A percentile compares a stretch with the other conserved stretches of the same genome.
Conservation (phyloP, 345 rosid species). For the Salix suchowensis region DNA sequence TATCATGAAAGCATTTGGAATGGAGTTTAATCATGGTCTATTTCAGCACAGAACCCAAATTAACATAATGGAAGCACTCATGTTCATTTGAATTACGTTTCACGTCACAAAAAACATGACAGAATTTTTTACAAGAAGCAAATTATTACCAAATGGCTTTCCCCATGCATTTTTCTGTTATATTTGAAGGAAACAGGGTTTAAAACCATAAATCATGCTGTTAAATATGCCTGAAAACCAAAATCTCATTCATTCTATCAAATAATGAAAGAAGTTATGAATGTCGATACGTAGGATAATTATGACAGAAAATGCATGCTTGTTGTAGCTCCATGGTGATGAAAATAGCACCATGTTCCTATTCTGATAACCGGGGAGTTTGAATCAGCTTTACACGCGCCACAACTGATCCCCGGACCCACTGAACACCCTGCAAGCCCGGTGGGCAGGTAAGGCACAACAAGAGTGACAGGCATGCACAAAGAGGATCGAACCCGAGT, state of each 20-base stretch:
- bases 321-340: neutral
- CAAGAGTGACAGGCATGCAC: no score
- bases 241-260: neutral
- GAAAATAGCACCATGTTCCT: no score
- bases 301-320: neutral
- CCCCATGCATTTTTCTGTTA: neutral
- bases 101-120: neutral
- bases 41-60: neutral
- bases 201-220: no score
- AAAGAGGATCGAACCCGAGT: no score
- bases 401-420: no score
- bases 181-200: neutral
- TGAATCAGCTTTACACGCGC: rapidly evolving
- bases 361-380: no score
- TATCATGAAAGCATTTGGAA: neutral
- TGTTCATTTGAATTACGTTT: neutral
- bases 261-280: neutral
- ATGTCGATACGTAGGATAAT: neutral
- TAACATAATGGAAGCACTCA: neutral
- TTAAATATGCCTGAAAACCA: neutral
- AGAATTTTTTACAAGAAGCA: neutral
- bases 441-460: no score
- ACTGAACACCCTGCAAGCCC: no score
- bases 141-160: neutral
- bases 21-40: neutral